Percentiles rank a stretch among this genome's conserved stretches.
Conservation (phyloP, 208 protist species). For the Phytomonas sp. region DNA sequence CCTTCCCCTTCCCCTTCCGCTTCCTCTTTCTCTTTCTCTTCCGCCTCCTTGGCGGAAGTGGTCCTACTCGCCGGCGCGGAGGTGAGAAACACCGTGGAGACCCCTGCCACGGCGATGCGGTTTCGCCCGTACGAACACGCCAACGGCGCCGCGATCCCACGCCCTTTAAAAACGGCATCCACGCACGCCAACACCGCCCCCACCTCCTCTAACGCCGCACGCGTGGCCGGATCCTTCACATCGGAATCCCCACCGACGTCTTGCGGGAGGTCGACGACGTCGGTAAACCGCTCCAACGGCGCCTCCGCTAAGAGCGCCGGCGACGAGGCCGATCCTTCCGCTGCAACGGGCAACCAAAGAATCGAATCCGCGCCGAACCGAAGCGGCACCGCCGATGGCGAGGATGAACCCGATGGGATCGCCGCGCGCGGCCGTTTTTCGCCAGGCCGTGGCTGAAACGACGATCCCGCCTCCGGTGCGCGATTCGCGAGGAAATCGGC, state of each 20-base stretch:
- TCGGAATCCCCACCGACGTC: too few relatives aligned
- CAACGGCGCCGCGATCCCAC: constrained; percentile 26
- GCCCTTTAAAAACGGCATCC: constrained; percentile 26
- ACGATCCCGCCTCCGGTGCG: too few relatives aligned
- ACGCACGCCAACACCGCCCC: constrained; percentile 39
- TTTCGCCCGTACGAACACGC: constrained; percentile 67
- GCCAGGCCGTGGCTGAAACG: too few relatives aligned
- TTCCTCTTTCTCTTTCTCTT: neutral
- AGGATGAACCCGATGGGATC: too few relatives aligned
- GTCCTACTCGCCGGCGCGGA: neutral
- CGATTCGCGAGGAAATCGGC: too few relatives aligned
- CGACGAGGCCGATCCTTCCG: neutral
- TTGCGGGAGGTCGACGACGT: neutral
- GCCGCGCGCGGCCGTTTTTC: too few relatives aligned
- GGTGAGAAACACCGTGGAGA: constrained; percentile 23
- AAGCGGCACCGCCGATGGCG: too few relatives aligned
- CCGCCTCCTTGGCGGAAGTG: neutral
- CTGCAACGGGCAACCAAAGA: too few relatives aligned
- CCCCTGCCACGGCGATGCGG: constrained; percentile 32
- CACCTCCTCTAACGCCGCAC: constrained; percentile 26
- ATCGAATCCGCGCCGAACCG: too few relatives aligned
- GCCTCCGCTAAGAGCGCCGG: neutral
- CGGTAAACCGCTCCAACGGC: neutral
- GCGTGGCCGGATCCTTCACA: neutral
- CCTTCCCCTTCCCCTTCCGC: neutral